A percentile compares a stretch with the other conserved stretches of the same genome.
Evolutionary conservation across 2,329 filamentous ascomycete genomes (phyloP).

Genomic region (Cercospora beticola): DNA sequence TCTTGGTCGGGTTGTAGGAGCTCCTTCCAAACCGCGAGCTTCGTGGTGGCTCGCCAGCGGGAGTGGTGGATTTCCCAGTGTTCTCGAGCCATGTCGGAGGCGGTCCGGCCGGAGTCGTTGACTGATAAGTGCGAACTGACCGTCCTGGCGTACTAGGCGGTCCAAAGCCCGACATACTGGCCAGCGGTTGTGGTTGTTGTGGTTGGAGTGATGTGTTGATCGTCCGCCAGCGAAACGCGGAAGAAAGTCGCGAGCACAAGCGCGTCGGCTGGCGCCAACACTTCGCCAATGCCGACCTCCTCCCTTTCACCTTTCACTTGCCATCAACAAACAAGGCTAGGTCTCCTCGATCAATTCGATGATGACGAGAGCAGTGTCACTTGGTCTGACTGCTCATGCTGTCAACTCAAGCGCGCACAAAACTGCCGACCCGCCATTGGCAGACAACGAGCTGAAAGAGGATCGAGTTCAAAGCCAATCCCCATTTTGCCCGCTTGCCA

Average conservation of each 20-base stretch:
- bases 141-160: conserved; percentile 33
- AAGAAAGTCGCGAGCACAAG: conserved; percentile 6
- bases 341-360: neutral
- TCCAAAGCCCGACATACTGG: conserved; percentile 23
- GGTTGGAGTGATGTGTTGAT: neutral
- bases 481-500: neutral
- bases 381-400: neutral
- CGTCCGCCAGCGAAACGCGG: neutral
- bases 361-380: neutral
- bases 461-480: too few species aligned
- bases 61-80: conserved; percentile 38
- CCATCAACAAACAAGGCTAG: neutral
- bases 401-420: neutral
- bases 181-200: neutral
- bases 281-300: neutral
- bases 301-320: neutral
- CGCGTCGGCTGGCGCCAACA: conserved; percentile 3
- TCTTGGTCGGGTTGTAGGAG: conserved; percentile 33
- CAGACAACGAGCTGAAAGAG: neutral
- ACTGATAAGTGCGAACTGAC: conserved; percentile 32
- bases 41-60: conserved; percentile 37
- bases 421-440: neutral
- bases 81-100: conserved; percentile 35
- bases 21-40: conserved; percentile 35
- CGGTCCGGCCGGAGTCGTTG: conserved; percentile 40